These are phyloP conservation scores for Alternaria triticimaculans DNA, from an alignment of 2,329 filamentous ascomycete genomes.

Conservation along the genomic window DNA sequence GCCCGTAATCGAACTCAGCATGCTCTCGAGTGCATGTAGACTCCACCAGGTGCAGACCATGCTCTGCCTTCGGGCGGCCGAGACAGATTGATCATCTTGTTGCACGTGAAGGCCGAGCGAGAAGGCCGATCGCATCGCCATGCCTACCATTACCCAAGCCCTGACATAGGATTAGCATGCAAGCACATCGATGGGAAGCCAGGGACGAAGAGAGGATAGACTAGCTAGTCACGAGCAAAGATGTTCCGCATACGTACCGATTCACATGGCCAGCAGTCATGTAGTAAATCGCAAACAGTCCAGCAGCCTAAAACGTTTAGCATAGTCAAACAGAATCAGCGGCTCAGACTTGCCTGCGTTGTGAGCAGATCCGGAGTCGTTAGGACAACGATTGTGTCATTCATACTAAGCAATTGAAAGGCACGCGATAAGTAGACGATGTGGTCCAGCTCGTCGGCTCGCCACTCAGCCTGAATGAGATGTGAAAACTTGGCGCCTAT, in stretches of 20 bases:
- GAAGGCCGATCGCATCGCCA: conserved; percentile 41
- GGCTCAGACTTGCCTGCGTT: conserved; percentile 18
- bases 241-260: conserved; percentile 3
- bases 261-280: conserved; percentile 45
- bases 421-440: conserved; percentile 40
- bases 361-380: conserved; percentile 25
- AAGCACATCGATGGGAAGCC: neutral
- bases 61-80: conserved; percentile 32
- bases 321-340: conserved; percentile 1
- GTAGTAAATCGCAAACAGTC: conserved; percentile 46
- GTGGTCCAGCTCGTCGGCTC: conserved; percentile 32
- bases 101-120: conserved; percentile 43
- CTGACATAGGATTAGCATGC: conserved; percentile 26
- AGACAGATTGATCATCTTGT: conserved; percentile 26
- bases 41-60: conserved; percentile 47
- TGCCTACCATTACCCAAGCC: conserved; percentile 42
- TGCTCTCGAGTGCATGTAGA: conserved; percentile 40
- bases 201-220: neutral
- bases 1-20: conserved; percentile 44
- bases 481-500: conserved; percentile 45
- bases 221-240: neutral
- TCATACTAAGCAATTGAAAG: conserved; percentile 15
- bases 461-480: conserved; percentile 29
- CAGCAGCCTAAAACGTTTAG: conserved; percentile 18
- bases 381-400: conserved; percentile 30